Evolutionary conservation across 768 basidiomycete genomes (phyloP).

Genomic region (Pulveroboletus sp.): DNA sequence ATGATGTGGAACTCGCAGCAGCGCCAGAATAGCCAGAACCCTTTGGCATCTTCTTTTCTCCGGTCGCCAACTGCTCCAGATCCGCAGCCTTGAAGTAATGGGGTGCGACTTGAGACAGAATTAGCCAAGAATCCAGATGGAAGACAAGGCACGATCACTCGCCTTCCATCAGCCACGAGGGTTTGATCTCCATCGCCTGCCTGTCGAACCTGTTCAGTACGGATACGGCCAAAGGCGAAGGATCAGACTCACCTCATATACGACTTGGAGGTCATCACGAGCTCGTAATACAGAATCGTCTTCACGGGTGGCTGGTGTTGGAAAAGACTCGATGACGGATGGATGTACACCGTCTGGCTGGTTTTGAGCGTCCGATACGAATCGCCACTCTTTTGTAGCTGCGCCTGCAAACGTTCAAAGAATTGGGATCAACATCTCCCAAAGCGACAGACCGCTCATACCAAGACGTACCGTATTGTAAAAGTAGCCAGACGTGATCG

Average conservation of each 20-base stretch:
- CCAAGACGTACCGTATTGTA: slow-evolving; percentile 75
- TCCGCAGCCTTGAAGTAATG: slow-evolving; percentile 93
- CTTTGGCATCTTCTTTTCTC: slow-evolving; percentile 95
- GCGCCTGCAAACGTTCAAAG: slow-evolving; percentile 50
- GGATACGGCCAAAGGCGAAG: neutral
- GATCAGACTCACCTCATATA: slow-evolving; percentile 68
- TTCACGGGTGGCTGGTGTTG: slow-evolving; percentile 93
- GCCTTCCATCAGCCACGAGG: slow-evolving; percentile 91
- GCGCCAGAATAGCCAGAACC: slow-evolving; percentile 39
- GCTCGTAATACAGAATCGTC: slow-evolving; percentile 90
- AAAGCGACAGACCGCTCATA: neutral
- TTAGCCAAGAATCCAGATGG: neutral
- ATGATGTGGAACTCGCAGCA: slow-evolving; percentile 9
- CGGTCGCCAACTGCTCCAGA: slow-evolving; percentile 71
- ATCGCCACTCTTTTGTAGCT: slow-evolving; percentile 93
- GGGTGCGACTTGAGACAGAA: slow-evolving; percentile 67
- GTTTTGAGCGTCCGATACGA: slow-evolving; percentile 97
- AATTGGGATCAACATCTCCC: neutral
- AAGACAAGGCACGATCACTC: slow-evolving; percentile 20
- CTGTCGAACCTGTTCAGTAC: slow-evolving; percentile 33
- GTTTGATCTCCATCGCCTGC: slow-evolving; percentile 98
- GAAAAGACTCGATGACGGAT: slow-evolving; percentile 94
- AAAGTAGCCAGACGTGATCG: slow-evolving; percentile 92
- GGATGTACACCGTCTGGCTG: slow-evolving; percentile 93
- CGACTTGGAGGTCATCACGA: slow-evolving; percentile 96